Evolutionary conservation across 2,329 filamentous ascomycete species (phyloP).

Genomic region (Stagonosporopsis rhizophila): DNA sequence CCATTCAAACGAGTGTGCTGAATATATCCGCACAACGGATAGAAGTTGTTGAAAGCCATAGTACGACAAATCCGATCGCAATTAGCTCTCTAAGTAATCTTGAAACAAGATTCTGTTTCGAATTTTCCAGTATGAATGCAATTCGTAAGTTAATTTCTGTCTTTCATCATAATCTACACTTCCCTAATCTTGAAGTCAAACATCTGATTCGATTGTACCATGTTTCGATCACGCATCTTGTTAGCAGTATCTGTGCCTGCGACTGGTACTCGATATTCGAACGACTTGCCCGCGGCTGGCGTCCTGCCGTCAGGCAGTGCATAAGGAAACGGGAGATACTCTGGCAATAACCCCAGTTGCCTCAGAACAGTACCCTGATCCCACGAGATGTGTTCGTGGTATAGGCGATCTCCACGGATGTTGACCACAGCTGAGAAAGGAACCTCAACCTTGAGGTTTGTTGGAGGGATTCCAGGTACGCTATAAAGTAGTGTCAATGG

Average conservation of each 20-base stretch:
- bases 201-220: conserved; percentile 56
- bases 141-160: background rate
- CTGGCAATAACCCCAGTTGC: conserved; percentile 67
- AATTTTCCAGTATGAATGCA: no score
- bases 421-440: conserved; percentile 71
- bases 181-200: conserved; percentile 5
- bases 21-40: no score
- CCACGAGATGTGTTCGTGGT: conserved; percentile 73
- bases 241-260: conserved; percentile 60
- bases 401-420: conserved; percentile 69
- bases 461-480: conserved; percentile 20
- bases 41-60: background rate
- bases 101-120: background rate
- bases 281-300: conserved; percentile 48
- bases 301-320: conserved; percentile 23
- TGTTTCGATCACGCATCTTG: conserved; percentile 58
- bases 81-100: no score
- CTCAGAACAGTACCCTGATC: conserved; percentile 67
- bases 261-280: conserved; percentile 66
- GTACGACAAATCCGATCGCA: background rate
- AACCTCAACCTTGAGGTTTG: conserved; percentile 57
- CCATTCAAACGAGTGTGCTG: background rate
- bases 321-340: conserved; percentile 68
- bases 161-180: background rate
- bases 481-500: background rate